phyloP scores from a whole-genome alignment of 2,329 filamentous ascomycete genomes.

The Arthrobotrys entomopaga region DNA sequence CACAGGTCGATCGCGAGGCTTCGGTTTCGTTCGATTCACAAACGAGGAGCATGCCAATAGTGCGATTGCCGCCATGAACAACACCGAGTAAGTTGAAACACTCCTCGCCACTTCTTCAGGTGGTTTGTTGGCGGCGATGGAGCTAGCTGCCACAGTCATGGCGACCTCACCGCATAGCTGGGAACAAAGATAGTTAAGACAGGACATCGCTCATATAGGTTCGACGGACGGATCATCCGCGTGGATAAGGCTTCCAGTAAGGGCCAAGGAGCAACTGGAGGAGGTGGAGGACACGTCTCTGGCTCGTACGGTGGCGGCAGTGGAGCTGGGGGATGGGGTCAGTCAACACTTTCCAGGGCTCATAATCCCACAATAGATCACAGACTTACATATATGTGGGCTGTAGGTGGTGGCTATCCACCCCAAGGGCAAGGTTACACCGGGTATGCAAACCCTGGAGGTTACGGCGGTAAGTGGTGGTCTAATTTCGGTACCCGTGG shows the following conservation, averaged over 20 bases:
- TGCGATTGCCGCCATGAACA: constrained; percentile 78
- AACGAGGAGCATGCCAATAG: constrained; percentile 78
- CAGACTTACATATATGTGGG: constrained; percentile 54
- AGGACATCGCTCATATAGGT: constrained; percentile 67
- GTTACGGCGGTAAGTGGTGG: constrained; percentile 6
- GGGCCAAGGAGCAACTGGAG: constrained; percentile 8
- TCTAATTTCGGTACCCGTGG: constrained; percentile 24
- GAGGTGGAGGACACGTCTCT: constrained; percentile 34
- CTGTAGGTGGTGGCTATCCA: constrained; percentile 32
- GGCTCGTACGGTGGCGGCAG: constrained; percentile 27
- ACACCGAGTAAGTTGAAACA: constrained; percentile 76
- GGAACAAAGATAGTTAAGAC: constrained; percentile 56
- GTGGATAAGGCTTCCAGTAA: constrained; percentile 70
- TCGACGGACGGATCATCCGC: constrained; percentile 91
- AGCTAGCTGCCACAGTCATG: constrained; percentile 53
- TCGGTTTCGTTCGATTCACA: constrained; percentile 92
- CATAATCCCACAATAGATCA: constrained; percentile 47
- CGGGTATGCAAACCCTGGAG: constrained; percentile 10
- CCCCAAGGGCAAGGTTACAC: constrained; percentile 43
- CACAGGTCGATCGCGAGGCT: constrained; percentile 93
- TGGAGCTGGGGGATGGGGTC: constrained; percentile 40
- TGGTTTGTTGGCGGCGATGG: constrained; percentile 30
- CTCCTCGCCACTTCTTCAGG: constrained; percentile 10
- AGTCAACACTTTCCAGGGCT: constrained; percentile 54
- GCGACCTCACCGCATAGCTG: constrained; percentile 50